Conservation (phyloP, 208 protist genomes). For the Kentomonas sorsogonicus region DNA sequence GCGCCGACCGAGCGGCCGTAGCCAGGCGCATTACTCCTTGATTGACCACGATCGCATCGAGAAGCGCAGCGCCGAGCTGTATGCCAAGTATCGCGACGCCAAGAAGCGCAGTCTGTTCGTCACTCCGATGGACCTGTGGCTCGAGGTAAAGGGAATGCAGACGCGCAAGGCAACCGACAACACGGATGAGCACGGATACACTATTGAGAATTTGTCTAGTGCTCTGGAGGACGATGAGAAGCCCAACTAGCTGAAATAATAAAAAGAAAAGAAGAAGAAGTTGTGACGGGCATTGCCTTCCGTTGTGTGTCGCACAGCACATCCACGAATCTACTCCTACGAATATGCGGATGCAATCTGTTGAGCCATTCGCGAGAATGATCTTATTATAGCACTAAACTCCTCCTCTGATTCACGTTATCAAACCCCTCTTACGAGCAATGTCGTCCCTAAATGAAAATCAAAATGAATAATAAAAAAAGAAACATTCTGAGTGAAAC, state of each 20-base stretch:
- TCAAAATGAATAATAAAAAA: no score
- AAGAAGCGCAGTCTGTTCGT: conserved; percentile 90
- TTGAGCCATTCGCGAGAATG: no score
- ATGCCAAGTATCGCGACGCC: conserved; percentile 74
- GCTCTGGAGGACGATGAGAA: conserved; percentile 32
- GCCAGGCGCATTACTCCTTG: conserved; percentile 80
- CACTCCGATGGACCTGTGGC: conserved; percentile 85
- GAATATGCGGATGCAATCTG: no score
- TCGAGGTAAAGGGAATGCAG: conserved; percentile 81
- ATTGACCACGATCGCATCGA: conserved; percentile 85
- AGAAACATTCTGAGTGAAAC: no score
- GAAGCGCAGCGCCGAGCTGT: conserved; percentile 64
- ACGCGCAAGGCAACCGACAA: conserved; percentile 48
- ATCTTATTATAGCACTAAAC: no score
- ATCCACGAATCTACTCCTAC: no score
- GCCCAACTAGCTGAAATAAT: no score
- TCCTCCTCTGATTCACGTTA: no score
- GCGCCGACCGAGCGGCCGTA: conserved; percentile 75
- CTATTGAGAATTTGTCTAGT: conserved; percentile 54
- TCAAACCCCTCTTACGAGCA: no score
- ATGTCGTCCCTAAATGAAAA: no score
- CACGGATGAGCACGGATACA: conserved; percentile 71
- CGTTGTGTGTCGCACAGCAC: no score
- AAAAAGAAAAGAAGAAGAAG: conserved; percentile 1
- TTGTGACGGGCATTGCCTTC: no score